These are phyloP conservation scores for Crithidia mellificae DNA, from an alignment of 208 protist species.

Conservation along the genomic window DNA sequence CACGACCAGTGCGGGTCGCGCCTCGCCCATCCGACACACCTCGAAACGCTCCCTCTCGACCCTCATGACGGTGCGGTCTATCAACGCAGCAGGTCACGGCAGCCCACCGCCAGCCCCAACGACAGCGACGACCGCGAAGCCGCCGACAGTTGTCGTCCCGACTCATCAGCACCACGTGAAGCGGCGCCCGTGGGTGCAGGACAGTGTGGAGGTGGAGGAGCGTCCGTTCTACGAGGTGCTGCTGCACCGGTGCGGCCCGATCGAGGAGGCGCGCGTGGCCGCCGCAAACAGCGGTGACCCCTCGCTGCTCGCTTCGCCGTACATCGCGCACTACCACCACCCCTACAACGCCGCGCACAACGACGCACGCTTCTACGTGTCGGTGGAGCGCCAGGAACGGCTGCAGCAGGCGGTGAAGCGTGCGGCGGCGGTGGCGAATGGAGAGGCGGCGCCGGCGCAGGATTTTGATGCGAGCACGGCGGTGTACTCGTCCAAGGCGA, in stretches of 20 bases:
- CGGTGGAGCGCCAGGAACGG: conserved; percentile 5
- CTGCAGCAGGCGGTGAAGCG: conserved; percentile 21
- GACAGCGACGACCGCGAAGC: neutral
- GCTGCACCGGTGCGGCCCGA: conserved; percentile 36
- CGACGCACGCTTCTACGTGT: conserved; percentile 31
- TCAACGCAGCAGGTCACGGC: neutral
- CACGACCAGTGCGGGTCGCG: neutral
- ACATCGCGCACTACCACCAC: conserved; percentile 37
- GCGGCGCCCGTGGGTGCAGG: conserved; percentile 39
- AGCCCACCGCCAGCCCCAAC: neutral
- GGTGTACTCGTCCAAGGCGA: conserved; percentile 13
- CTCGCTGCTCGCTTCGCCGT: neutral
- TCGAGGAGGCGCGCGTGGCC: conserved; percentile 6
- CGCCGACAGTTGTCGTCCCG: neutral
- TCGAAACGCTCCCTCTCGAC: conserved; percentile 11
- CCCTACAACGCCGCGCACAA: conserved; percentile 44
- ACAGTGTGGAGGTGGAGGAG: conserved; percentile 31
- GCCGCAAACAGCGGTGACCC: neutral
- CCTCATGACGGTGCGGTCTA: neutral
- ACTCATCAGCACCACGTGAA: conserved; percentile 34
- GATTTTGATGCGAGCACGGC: neutral
- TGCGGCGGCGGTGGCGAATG: conserved; percentile 18
- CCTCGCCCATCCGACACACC: conserved; percentile 14
- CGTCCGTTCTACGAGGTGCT: conserved; percentile 54
- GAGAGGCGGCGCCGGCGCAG: conserved; percentile 2